Conservation (phyloP, 202 grass and related monocot genomes). For the Sporobolus alterniflorus region DNA sequence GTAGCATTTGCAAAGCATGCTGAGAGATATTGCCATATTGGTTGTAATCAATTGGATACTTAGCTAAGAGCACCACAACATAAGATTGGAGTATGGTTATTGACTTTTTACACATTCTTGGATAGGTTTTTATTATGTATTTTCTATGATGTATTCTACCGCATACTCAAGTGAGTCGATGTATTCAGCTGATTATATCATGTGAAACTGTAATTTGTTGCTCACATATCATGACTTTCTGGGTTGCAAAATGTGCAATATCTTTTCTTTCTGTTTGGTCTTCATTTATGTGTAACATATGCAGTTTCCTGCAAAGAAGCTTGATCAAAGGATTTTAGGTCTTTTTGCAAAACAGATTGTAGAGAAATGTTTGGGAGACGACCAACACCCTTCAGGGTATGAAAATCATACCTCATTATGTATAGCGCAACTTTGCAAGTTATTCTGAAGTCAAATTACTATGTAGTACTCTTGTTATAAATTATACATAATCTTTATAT, state of each 20-base stretch:
- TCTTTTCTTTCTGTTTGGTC: conserved; percentile 25
- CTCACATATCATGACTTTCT: not conserved
- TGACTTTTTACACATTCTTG: not conserved
- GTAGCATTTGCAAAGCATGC: conserved; percentile 11
- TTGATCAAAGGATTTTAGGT: conserved; percentile 79
- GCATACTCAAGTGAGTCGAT: not conserved
- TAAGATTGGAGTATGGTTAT: not conserved
- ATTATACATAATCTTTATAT: not conserved
- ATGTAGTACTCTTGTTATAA: not conserved
- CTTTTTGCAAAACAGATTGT: conserved; percentile 75
- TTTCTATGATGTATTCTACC: conserved; percentile 7
- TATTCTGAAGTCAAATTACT: not conserved
- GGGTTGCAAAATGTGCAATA: not conserved
- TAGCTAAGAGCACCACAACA: not conserved
- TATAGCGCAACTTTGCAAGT: not conserved
- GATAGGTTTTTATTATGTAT: conserved; percentile 1
- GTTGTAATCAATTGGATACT: not conserved
- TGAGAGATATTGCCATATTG: not conserved
- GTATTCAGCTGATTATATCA: not conserved
- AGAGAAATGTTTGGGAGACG: conserved; percentile 86
- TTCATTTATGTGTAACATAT: conserved; percentile 32
- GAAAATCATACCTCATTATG: conserved; percentile 21
- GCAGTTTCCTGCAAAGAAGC: conserved; percentile 93
- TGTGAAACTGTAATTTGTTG: not conserved
- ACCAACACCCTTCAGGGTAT: conserved; percentile 96